Conservation (phyloP, 2,329 filamentous ascomycete genomes). For the Westerdykella aurantiaca region DNA sequence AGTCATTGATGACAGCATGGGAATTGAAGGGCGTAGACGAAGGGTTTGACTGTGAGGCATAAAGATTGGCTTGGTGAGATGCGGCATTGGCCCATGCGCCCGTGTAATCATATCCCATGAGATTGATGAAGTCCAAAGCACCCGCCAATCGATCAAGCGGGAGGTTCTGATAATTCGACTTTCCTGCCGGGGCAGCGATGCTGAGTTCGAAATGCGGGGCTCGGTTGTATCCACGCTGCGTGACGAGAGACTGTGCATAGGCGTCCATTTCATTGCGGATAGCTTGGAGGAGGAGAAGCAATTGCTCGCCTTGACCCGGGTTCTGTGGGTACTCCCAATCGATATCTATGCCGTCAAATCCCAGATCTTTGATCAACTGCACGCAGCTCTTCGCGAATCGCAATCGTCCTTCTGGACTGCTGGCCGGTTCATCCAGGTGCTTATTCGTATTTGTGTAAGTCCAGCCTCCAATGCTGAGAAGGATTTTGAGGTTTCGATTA, state of each 20-base stretch:
- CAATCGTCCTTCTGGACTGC: constrained; percentile 23
- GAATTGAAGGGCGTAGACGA: constrained; percentile 73
- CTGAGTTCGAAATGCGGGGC: constrained; percentile 41
- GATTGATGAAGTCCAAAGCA: constrained; percentile 46
- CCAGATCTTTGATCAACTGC: constrained; percentile 27
- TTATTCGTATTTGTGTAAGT: constrained; percentile 27
- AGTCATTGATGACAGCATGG: constrained; percentile 63
- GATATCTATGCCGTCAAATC: constrained; percentile 30
- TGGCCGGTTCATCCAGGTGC: constrained; percentile 31
- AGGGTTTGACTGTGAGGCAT: constrained; percentile 53
- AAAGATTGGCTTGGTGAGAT: constrained; percentile 79
- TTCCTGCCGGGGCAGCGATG: constrained; percentile 42
- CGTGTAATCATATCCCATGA: constrained; percentile 58
- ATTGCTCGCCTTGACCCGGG: constrained; percentile 36
- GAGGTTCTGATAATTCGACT: constrained; percentile 40
- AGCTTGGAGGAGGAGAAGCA: constrained; percentile 37
- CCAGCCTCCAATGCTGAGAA: constrained; percentile 38
- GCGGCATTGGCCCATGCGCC: constrained; percentile 70
- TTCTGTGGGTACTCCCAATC: constrained; percentile 11
- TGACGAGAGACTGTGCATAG: constrained; percentile 34
- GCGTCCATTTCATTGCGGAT: constrained; percentile 36
- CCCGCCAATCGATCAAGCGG: constrained; percentile 38
- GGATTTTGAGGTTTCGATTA: constrained; percentile 33
- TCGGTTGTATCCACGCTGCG: constrained; percentile 3
- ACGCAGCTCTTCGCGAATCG: constrained; percentile 33